A percentile compares a stretch with the other conserved stretches of the same genome.
Conservation (phyloP, 2,329 filamentous ascomycete genomes). For the Ceratocystis variospora region DNA sequence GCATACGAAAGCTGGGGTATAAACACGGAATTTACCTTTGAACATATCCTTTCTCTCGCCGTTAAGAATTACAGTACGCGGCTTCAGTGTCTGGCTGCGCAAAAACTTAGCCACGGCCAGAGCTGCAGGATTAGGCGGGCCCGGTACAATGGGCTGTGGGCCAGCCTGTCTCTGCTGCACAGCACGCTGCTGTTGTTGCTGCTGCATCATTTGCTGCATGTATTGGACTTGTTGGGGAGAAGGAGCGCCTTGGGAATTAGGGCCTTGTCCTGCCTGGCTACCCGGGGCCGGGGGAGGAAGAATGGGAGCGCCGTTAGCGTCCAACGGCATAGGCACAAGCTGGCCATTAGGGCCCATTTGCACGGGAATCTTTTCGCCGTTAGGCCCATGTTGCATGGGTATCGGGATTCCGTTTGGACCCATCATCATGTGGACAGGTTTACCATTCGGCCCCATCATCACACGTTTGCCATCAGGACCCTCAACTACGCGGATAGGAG, state of each 20-base stretch:
- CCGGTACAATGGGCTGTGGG: slow-evolving; percentile 55
- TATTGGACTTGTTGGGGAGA: slow-evolving; percentile 9
- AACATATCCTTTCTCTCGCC: slow-evolving; percentile 98
- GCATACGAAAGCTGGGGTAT: not conserved
- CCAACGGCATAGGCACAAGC: slow-evolving; percentile 2
- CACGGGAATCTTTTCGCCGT: slow-evolving; percentile 7
- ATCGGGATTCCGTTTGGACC: slow-evolving; percentile 6
- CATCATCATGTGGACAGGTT: slow-evolving; percentile 6
- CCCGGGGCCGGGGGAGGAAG: slow-evolving; percentile 9
- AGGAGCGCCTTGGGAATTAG: not conserved
- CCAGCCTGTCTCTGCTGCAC: slow-evolving; percentile 28
- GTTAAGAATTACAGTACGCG: slow-evolving; percentile 80
- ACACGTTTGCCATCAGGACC: slow-evolving; percentile 14
- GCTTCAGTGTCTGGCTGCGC: slow-evolving; percentile 70
- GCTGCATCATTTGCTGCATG: not conserved
- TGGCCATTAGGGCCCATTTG: slow-evolving; percentile 9
- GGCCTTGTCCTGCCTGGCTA: not conserved
- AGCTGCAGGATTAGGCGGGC: slow-evolving; percentile 77
- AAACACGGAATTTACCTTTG: slow-evolving; percentile 45
- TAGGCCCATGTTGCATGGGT: not conserved
- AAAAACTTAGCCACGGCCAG: slow-evolving; percentile 83
- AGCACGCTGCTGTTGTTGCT: slow-evolving; percentile 22
- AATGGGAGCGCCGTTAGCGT: too few relatives aligned
- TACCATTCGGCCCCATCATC: slow-evolving; percentile 4
- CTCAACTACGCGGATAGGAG: not conserved